Evolutionary conservation across 345 rosid species (phyloP).

Genomic region (Clausena lansium): DNA sequence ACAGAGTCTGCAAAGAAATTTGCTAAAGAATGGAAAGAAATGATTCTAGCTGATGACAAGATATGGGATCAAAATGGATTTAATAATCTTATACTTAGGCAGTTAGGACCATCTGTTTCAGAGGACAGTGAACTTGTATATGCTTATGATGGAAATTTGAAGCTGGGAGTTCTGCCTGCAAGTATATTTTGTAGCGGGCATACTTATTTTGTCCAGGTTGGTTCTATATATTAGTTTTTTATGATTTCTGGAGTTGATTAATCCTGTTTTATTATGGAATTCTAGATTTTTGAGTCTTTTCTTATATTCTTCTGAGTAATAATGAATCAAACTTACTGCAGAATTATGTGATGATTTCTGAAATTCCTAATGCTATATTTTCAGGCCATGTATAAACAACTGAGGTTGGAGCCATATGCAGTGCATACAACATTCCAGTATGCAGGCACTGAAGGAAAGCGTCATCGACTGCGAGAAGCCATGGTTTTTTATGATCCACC

Average conservation of each 20-base stretch:
- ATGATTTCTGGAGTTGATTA: not conserved
- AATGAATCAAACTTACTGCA: not conserved
- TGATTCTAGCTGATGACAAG: conserved; percentile 82
- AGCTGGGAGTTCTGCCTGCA: conserved; percentile 91
- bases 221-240: conserved; percentile 11
- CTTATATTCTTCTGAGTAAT: not conserved
- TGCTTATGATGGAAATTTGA: conserved; percentile 90
- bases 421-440: conserved; percentile 96
- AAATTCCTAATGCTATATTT: conserved; percentile 18
- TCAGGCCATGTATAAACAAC: conserved; percentile 87
- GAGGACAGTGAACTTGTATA: conserved; percentile 76
- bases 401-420: conserved; percentile 88
- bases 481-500: conserved; percentile 89
- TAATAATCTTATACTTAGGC: conserved; percentile 74
- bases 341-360: not conserved
- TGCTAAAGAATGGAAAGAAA: conserved; percentile 93
- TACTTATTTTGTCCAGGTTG: conserved; percentile 93
- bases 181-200: conserved; percentile 98
- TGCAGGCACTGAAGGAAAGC: conserved; percentile 97
- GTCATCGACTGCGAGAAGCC: conserved; percentile 90
- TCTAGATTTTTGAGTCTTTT: not conserved
- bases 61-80: conserved; percentile 99
- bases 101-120: conserved; percentile 87
- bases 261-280: not conserved
- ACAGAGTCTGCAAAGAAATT: conserved; percentile 75